A percentile compares a stretch with the other conserved stretches of the same genome.
phyloP scores from a whole-genome alignment of 1,139 yeast genomes.

The Nadsonia commutata region DNA sequence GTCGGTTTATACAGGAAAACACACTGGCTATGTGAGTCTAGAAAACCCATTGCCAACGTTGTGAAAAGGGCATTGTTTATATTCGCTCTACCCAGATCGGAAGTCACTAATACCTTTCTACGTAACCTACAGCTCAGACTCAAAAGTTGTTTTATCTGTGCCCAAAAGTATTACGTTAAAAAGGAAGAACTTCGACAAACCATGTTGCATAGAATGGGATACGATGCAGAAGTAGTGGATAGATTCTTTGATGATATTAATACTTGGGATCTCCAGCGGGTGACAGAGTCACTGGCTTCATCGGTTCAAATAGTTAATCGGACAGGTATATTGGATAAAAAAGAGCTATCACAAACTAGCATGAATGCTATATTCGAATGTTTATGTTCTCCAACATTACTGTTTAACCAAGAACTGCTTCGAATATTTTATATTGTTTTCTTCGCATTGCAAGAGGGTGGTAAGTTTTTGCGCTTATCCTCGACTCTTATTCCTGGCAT shows the following conservation, averaged over 20 bases:
- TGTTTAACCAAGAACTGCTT: neutral
- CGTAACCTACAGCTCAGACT: slow-evolving; percentile 5
- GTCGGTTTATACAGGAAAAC: slow-evolving; percentile 3
- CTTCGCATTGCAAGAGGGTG: neutral
- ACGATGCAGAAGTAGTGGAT: slow-evolving; percentile 2
- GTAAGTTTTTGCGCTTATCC: neutral
- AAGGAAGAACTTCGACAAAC: slow-evolving; percentile 3
- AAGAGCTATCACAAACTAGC: neutral
- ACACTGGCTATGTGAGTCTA: slow-evolving; percentile 6
- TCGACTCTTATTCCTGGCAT: neutral
- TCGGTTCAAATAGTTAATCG: neutral
- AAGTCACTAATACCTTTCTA: slow-evolving; percentile 5
- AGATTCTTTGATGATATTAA: slow-evolving; percentile 1
- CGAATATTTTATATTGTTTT: neutral
- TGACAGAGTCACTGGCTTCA: slow-evolving; percentile 6
- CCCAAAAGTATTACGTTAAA: slow-evolving; percentile 2
- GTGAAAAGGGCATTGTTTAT: slow-evolving; percentile 6
- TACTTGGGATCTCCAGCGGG: slow-evolving; percentile 5
- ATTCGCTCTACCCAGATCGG: slow-evolving; percentile 7
- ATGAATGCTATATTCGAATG: neutral
- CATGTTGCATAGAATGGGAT: slow-evolving; percentile 5
- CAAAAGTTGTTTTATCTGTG: slow-evolving; percentile 4
- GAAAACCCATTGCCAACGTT: slow-evolving; percentile 4
- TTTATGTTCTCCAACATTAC: neutral
- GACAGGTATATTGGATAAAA: neutral